Evolutionary conservation across 108 stramenopile genomes (phyloP), one percentile per base, ranked within the genome.

Genomic region (Pseudonitzschia multiseries): DNA sequence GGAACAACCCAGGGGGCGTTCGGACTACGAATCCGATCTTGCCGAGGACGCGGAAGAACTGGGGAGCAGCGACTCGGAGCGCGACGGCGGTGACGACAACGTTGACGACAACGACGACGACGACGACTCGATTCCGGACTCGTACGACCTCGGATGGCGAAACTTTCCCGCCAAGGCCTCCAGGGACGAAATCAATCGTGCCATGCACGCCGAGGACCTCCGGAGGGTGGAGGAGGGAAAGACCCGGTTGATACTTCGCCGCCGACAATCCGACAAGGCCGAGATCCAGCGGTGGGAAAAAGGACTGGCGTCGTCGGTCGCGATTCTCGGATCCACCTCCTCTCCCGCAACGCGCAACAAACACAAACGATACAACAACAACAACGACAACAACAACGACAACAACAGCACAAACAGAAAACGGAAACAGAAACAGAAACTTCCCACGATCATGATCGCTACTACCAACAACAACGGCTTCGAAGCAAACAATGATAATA

Each of bases 21-120:
- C 33, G 36, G 3, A 31, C 15, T 28, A 26, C 20, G n/a, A 41
- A 17, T 12, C 10, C 14, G 61, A 62, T 17, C 26, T 59, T 17
- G 27, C 61, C n/a, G 61, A 62, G 29, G 61, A 62, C 36, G 61
- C 36, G 17, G 61, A 62, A 20, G 61, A 62, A 8, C 61, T 62
- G 26, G 61, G 61, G 61, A 62, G 61, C 36, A 33, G 18, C 32
- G 46, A 18, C 46, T 18, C 14, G 17, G 12, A 48, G 9, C 4
- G 2, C 9, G 18, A 2, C 13, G 12, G 8, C 46, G 29, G 14
- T 27, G 29, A 31, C 24, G n/a, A 59, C 57, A 27, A 59, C 24
- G 33, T 36, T 13, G 33, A 62, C 9, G 33, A 62, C 32, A 20
- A 41, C 18, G 20, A 41, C 6, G 26, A 26, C 6, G 33, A 33